Evolutionary conservation across 2,329 filamentous ascomycete species (phyloP), one percentile per base, ranked within the genome.

Genomic region (Ascomycota sp.): DNA sequence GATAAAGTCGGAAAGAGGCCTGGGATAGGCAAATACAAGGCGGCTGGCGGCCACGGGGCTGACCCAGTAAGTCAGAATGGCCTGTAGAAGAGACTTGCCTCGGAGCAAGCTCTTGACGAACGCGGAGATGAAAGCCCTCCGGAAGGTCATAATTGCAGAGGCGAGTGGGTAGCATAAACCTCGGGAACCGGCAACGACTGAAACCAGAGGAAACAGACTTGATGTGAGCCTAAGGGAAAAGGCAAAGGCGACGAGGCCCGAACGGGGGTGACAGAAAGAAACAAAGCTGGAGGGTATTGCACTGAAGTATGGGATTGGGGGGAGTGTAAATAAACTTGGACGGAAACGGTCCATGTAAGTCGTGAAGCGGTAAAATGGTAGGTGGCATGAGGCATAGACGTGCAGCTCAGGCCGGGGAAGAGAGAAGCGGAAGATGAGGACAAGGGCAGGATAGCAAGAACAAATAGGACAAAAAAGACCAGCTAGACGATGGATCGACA

Each of bases 11-110:
- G 57, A 50, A 23, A 57, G 39, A 25, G 39, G 31, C 7, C 38
- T 31, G 15, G 37, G 39, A 23, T 30, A 35, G 13, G 46, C 43
- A 28, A 34, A 30, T 28, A 35, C 39, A 21, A 40, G 37, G 32
- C 23, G 48, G 26, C 50, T 51, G 32, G 53, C 35, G 27, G 44
- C 38, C 27, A 52, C 39, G 20, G 64, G 57, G 33, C 47, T 53
- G 26, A 60, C 48, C 62, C 64, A 69, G 43, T 63, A 63, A 34
- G 62, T 53, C 34, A 74, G 47, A 20, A 73, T 51, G 30, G 65
- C 63, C 42, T 67, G 59, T 34, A 74, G 46, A 36, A 73, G 51
- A 29, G 66, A 67, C 51, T 65, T 71, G 40, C 69, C 69, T 30
- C 61, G 57, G 29, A 69, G 51, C 32, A 74, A 55, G 40, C 64